These are phyloP conservation scores for Endothia cerciana DNA, from an alignment of 2,329 filamentous ascomycete species.

Conservation along the genomic window DNA sequence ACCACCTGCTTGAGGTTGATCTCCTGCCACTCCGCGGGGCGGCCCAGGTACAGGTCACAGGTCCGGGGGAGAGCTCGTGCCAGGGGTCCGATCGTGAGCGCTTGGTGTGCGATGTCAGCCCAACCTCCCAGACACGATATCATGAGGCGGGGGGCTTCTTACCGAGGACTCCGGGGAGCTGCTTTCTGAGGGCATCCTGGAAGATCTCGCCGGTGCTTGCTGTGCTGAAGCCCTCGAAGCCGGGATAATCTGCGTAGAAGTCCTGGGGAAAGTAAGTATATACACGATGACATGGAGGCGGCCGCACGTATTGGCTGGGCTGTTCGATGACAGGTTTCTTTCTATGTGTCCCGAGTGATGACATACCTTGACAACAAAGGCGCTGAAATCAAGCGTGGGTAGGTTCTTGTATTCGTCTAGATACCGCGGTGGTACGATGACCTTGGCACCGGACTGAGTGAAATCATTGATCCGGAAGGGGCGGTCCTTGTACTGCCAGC, in stretches of 20 bases:
- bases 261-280: too few relatives aligned
- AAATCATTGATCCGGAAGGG: slow-evolving; percentile 17
- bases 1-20: not conserved
- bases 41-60: not conserved
- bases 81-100: not conserved
- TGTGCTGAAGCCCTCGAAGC: slow-evolving; percentile 10
- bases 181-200: slow-evolving; percentile 11
- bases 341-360: too few relatives aligned
- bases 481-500: slow-evolving; percentile 5
- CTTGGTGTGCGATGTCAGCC: not conserved
- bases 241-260: slow-evolving; percentile 14
- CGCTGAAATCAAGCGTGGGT: slow-evolving; percentile 3
- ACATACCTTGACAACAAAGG: slow-evolving; percentile 8
- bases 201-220: not conserved
- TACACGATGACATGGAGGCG: too few relatives aligned
- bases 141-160: not conserved
- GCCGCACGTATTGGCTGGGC: too few relatives aligned
- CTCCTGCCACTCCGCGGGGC: not conserved
- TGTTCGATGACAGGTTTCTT: too few relatives aligned
- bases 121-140: too few relatives aligned
- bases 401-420: slow-evolving; percentile 13
- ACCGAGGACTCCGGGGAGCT: slow-evolving; percentile 6
- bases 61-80: not conserved
- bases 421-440: slow-evolving; percentile 8
- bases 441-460: slow-evolving; percentile 14